Percentiles rank a stretch among this genome's conserved stretches.
These are phyloP conservation scores for Paraurostyla sp. DNA, from an alignment of 73 alveolate genomes.

Conservation along the genomic window DNA sequence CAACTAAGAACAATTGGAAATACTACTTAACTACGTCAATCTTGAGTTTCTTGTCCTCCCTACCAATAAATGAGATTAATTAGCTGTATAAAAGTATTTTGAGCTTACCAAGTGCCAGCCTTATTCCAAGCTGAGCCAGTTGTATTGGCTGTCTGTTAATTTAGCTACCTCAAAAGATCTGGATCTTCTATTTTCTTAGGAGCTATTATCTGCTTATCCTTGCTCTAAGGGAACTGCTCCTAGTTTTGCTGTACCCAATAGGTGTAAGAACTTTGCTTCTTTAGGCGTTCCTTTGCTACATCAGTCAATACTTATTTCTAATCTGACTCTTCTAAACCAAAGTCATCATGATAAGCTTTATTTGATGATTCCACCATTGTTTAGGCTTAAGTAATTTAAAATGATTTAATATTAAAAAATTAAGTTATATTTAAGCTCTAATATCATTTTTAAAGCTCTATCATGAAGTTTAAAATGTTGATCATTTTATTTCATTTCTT, in stretches of 20 bases:
- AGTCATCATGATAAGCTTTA: neutral
- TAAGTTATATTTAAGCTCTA: neutral
- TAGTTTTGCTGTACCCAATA: constrained; percentile 42
- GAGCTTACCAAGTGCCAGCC: constrained; percentile 55
- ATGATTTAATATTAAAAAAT: constrained; percentile 12
- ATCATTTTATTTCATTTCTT: constrained; percentile 46
- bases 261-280: constrained; percentile 50
- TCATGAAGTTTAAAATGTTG: neutral
- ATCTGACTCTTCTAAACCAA: constrained; percentile 2
- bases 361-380: neutral
- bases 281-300: neutral
- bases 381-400: neutral
- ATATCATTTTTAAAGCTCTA: neutral
- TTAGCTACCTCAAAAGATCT: constrained; percentile 1
- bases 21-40: constrained; percentile 8
- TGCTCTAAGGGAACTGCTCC: constrained; percentile 40
- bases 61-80: neutral
- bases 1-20: neutral
- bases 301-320: neutral
- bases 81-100: neutral
- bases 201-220: constrained; percentile 25
- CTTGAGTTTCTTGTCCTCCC: constrained; percentile 58
- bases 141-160: neutral
- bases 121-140: constrained; percentile 61
- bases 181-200: constrained; percentile 60